Evolutionary conservation across 306 rosid species (phyloP).

Genomic region (Quercus ilex): DNA sequence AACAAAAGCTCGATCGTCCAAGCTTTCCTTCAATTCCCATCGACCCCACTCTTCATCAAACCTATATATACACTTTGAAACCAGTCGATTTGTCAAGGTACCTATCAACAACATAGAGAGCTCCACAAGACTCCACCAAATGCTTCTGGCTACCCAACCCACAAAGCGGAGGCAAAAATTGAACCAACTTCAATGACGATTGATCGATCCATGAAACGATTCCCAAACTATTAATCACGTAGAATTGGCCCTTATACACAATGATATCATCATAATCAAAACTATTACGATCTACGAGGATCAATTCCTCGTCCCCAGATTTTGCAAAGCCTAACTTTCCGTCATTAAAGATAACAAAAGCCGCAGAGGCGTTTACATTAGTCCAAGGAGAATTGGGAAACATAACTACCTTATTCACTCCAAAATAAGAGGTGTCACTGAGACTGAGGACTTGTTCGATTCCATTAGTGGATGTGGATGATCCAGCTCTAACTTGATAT

Average conservation of each 20-base stretch:
- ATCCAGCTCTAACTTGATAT: not conserved
- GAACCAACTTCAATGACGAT: slow-evolving; percentile 34
- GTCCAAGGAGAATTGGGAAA: slow-evolving; percentile 37
- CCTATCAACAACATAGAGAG: slow-evolving; percentile 62
- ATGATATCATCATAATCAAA: slow-evolving; percentile 56
- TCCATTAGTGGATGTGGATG: not conserved
- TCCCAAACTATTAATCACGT: slow-evolving; percentile 67
- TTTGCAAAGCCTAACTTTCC: slow-evolving; percentile 50
- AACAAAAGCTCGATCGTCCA: slow-evolving; percentile 30
- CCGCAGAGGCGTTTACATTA: slow-evolving; percentile 5
- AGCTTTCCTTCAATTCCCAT: slow-evolving; percentile 36
- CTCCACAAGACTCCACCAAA: slow-evolving; percentile 65
- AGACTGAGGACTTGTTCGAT: not conserved
- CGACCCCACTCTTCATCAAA: slow-evolving; percentile 39
- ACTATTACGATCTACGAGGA: slow-evolving; percentile 22
- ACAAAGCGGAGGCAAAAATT: slow-evolving; percentile 52
- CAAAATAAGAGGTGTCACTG: not conserved
- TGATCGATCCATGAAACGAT: slow-evolving; percentile 53
- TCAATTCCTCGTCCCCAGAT: slow-evolving; percentile 38
- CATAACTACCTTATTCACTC: slow-evolving; percentile 38
- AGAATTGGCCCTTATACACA: slow-evolving; percentile 45
- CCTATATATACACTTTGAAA: slow-evolving; percentile 50
- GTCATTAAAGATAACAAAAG: slow-evolving; percentile 30
- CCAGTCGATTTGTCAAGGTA: slow-evolving; percentile 27
- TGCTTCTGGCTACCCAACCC: slow-evolving; percentile 63